A percentile compares a stretch with the other conserved stretches of the same genome.
These are phyloP conservation scores for Magnusiomyces sp. DNA, from an alignment of 1,139 yeast genomes.

Conservation along the genomic window DNA sequence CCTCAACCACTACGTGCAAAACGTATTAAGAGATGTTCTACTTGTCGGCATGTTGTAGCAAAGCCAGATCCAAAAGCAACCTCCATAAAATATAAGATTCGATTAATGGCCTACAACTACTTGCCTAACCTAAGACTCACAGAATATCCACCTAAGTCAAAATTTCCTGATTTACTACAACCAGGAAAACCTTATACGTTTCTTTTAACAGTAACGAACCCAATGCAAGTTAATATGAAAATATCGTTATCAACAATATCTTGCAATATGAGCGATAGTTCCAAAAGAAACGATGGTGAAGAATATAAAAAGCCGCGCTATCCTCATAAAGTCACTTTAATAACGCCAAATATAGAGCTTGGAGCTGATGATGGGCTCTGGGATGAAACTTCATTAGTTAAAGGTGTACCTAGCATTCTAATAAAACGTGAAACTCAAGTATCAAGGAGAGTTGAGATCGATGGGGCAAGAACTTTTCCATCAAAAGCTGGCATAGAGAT, in stretches of 20 bases:
- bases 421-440: conserved; percentile 25
- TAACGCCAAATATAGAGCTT: conserved; percentile 21
- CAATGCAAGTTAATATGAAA: conserved; percentile 20
- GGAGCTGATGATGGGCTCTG: conserved; percentile 24
- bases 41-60: conserved; percentile 25
- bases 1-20: conserved; percentile 23
- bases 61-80: conserved; percentile 27
- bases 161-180: conserved; percentile 14
- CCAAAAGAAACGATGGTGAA: background rate
- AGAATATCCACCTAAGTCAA: conserved; percentile 10
- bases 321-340: conserved; percentile 19
- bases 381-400: conserved; percentile 25
- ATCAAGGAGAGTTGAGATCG: conserved; percentile 26
- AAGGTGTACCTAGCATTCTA: conserved; percentile 23
- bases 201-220: conserved; percentile 24
- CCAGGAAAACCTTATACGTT: conserved; percentile 11
- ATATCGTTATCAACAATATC: conserved; percentile 22
- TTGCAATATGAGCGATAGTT: background rate
- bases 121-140: conserved; percentile 20
- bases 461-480: no score
- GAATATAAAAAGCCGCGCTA: no score
- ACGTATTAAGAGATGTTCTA: conserved; percentile 23
- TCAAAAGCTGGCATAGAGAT: no score
- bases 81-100: conserved; percentile 20
- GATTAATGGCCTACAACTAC: conserved; percentile 23